Base-by-base conservation (phyloP, 2,329 filamentous ascomycete species). In the Thermomyces lanuginosus region DNA sequence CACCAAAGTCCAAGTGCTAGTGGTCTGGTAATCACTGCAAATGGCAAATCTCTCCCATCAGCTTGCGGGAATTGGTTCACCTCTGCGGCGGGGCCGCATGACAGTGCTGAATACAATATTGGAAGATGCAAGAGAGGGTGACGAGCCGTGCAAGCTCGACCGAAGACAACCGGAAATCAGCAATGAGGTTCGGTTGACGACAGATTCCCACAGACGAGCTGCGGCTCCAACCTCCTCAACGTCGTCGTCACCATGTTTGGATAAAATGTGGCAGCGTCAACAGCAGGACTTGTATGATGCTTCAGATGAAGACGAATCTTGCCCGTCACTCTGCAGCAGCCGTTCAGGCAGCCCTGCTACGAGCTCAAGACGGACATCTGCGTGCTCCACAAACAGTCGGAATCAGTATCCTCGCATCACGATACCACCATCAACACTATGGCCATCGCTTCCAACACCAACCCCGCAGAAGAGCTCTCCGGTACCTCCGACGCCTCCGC, bases 271-370 rank as follows among this genome's bases (percentile, higher is more conserved):
- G 76, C 66, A 58, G 55, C 63, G 40, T 59, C 66, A 48, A 75
- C 75, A 38, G 69, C 71, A 40, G 64, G 75, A 81, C 37, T 86
- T 86, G 42, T 80, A 92, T 51, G 81, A 91, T 42, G 59, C 92
- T 25, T 92, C 92, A 51, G 79, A 80, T 9, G 82, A 91, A 38
- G 72, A 82, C 29, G 48, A 55, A 40, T 35, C 60, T 32, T 58
- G 52, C 28, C 55, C 51, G 48, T 72, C 41, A 42, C 59, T 43
- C 44, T 64, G 47, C 45, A 64, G 42, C 19, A 49, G 54, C 46
- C 63, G 45, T 53, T 67, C 47, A 43, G 64, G 52, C 13, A 63
- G 54, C 44, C 58, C 61, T 41, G 45, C 52, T 11, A 53, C 56
- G 11, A 54, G 50, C 10, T 52, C 51, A 5, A 53, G 53, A 22